A percentile compares a stretch with the other conserved stretches of the same genome.
Conservation (phyloP, 2,329 filamentous ascomycete species). For the Fusarium avenaceum region DNA sequence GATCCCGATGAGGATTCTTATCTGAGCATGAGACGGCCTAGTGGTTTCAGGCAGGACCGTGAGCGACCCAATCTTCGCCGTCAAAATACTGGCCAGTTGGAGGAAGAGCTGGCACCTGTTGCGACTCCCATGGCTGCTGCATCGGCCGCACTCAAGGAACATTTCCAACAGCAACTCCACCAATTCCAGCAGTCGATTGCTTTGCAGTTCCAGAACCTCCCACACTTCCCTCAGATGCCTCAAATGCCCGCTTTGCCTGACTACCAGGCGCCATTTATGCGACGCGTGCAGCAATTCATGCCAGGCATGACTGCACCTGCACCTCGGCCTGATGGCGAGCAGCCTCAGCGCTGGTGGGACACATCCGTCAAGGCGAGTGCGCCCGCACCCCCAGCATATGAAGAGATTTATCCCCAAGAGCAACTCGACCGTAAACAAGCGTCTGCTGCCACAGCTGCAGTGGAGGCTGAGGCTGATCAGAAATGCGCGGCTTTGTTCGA, state of each 20-base stretch:
- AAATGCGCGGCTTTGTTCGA: slow-evolving; percentile 70
- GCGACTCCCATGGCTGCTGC: slow-evolving; percentile 74
- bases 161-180: slow-evolving; percentile 79
- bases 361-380: slow-evolving; percentile 66
- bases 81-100: slow-evolving; percentile 55
- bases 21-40: slow-evolving; percentile 55
- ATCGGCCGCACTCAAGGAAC: slow-evolving; percentile 79
- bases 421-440: slow-evolving; percentile 69
- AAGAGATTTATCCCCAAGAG: slow-evolving; percentile 78
- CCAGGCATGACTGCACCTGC: slow-evolving; percentile 70
- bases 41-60: slow-evolving; percentile 47
- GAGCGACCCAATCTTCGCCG: slow-evolving; percentile 55
- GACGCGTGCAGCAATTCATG: slow-evolving; percentile 79
- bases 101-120: slow-evolving; percentile 63
- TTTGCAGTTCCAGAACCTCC: slow-evolving; percentile 72
- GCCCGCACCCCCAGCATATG: slow-evolving; percentile 78
- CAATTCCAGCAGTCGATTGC: slow-evolving; percentile 81
- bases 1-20: slow-evolving; percentile 56
- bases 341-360: slow-evolving; percentile 71
- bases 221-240: slow-evolving; percentile 71
- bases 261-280: slow-evolving; percentile 80
- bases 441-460: slow-evolving; percentile 69
- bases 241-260: slow-evolving; percentile 73
- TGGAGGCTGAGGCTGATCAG: slow-evolving; percentile 69
- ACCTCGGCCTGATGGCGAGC: slow-evolving; percentile 62